phyloP scores from a whole-genome alignment of 345 rosid species.

The Citrus mangshanensis region DNA sequence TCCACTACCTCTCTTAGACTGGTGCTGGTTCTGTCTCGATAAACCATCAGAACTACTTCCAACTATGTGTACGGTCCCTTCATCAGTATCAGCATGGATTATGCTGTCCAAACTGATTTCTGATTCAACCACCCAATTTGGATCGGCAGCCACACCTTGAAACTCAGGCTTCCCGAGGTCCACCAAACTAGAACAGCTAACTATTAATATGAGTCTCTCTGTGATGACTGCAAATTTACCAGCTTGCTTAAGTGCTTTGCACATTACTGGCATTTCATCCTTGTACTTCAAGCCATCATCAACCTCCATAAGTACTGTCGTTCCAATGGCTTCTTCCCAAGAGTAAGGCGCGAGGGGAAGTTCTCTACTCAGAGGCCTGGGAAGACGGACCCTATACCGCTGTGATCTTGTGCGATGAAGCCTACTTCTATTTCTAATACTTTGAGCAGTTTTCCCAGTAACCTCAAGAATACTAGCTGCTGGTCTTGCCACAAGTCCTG shows the following conservation, averaged over 20 bases:
- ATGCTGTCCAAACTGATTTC: conserved; percentile 72
- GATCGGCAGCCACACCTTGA: conserved; percentile 61
- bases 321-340: conserved; percentile 92
- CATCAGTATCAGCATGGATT: conserved; percentile 56
- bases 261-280: conserved; percentile 57
- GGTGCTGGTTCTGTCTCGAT: conserved; percentile 55
- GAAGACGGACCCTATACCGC: conserved; percentile 63
- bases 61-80: conserved; percentile 60
- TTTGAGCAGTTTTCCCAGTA: conserved; percentile 89
- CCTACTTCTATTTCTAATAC: conserved; percentile 84
- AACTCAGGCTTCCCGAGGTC: conserved; percentile 62
- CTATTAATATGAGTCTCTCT: conserved; percentile 52
- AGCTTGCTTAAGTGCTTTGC: conserved; percentile 70
- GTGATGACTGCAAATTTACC: conserved; percentile 70
- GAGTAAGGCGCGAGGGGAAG: conserved; percentile 81
- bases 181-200: conserved; percentile 63
- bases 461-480: conserved; percentile 96
- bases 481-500: conserved; percentile 96
- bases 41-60: conserved; percentile 71
- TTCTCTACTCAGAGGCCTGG: conserved; percentile 75
- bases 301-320: conserved; percentile 60
- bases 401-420: conserved; percentile 56
- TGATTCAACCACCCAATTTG: conserved; percentile 67
- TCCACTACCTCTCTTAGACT: conserved; percentile 41
- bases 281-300: conserved; percentile 58